phyloP scores from a whole-genome alignment of 768 basidiomycete species.

The Panaeolus papilionaceus region DNA sequence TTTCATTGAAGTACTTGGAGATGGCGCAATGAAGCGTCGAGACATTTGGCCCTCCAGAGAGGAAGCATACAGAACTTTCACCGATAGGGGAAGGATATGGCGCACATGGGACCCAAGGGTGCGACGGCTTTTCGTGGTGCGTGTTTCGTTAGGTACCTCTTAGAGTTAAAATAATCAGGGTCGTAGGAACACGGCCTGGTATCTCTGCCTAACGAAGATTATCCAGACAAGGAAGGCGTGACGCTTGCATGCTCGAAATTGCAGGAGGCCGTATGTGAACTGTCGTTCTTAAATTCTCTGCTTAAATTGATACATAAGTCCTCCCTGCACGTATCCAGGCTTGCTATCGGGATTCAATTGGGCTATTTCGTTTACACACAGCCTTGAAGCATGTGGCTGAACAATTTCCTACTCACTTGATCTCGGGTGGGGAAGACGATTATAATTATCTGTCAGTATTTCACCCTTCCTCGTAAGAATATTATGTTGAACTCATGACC shows the following conservation, averaged over 20 bases:
- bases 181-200: constrained; percentile 49
- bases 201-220: constrained; percentile 44
- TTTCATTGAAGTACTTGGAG: constrained; percentile 31
- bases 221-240: constrained; percentile 53
- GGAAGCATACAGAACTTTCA: constrained; percentile 49
- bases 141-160: constrained; percentile 18
- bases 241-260: constrained; percentile 53
- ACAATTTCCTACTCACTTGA: constrained; percentile 48
- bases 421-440: constrained; percentile 54
- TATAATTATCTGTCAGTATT: constrained; percentile 48
- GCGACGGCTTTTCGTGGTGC: constrained; percentile 48
- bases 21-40: constrained; percentile 44
- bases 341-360: constrained; percentile 46
- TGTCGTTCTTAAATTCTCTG: too few species aligned
- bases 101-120: constrained; percentile 58
- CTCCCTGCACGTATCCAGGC: constrained; percentile 37
- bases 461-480: background rate
- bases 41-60: constrained; percentile 60
- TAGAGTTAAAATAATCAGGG: too few species aligned
- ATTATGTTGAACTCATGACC: too few species aligned
- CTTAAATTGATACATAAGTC: background rate
- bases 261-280: constrained; percentile 48
- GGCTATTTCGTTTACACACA: constrained; percentile 38
- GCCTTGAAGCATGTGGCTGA: constrained; percentile 38
- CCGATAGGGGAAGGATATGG: constrained; percentile 42